Base-by-base conservation (phyloP, 306 rosid species). In the Cicer arietinum region DNA sequence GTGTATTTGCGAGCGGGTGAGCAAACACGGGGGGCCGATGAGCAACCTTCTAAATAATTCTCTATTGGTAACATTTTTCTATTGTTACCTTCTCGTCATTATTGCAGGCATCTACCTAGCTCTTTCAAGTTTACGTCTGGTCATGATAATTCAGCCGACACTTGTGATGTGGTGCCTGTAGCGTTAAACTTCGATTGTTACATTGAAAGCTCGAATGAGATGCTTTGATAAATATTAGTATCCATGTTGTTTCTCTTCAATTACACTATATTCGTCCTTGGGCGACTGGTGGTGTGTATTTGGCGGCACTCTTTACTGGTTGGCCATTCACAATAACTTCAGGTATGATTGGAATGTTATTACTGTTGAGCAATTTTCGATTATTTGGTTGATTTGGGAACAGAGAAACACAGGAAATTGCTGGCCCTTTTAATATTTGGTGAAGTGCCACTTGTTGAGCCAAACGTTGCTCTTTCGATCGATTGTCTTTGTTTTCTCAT, bases 271-370 rank as follows among this genome's bases (percentile, higher is more conserved):
- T 7, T 65, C 5, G 6, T 42, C 52, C 52, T 9, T 1, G n/a
- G 8, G 70, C 6, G 1, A 6, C 30, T 65, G 52, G n/a, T 43
- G 16, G 52, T 10, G 39, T 16, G 70, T 17, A 65, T 42, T 65
- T 43, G 37, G 43, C 6, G 10, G 53, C 2, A 7, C 52, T 43
- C 6, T 43, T 16, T 16, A 43, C 50, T 65, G 52, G 70, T 17
- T 43, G 51, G 70, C 39, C 52, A 10, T 43, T 65, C 9, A 13
- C 52, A 42, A 16, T 41, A 64, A 41, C 48, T 64, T 17, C 44
- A 40, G 69, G 69, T 41, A 17, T 65, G 52, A 17, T 17, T 65
- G 5, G 17, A 65, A 17, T 65, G 51, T 11, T 65, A 42, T 65
- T 10, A 65, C 1, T 65, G 45, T 37, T 3, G 17, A 60, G 18